Evolutionary conservation across 179 eudicot genomes (phyloP).

Genomic region (Silene noctiflora): DNA sequence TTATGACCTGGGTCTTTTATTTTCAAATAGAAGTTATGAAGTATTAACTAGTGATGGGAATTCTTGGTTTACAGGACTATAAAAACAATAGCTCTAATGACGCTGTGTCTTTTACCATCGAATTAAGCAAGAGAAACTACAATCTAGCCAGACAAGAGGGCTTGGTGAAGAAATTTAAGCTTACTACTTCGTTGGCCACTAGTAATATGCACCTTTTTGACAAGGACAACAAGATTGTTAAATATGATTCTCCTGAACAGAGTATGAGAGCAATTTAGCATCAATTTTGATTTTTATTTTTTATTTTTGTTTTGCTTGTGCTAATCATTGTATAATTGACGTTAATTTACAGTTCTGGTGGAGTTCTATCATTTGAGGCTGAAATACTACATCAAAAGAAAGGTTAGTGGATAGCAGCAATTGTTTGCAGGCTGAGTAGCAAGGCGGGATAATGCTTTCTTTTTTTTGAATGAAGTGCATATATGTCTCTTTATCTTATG

Average conservation of each 20-base stretch:
- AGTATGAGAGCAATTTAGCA: conserved; percentile 39
- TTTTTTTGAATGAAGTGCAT: too few species aligned
- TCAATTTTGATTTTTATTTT: not conserved
- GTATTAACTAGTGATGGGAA: not conserved
- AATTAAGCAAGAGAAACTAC: conserved; percentile 46
- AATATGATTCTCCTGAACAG: conserved; percentile 74
- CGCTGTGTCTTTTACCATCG: conserved; percentile 44
- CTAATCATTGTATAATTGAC: not conserved
- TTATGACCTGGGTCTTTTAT: not conserved
- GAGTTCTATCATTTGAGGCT: conserved; percentile 65
- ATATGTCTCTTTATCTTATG: not conserved
- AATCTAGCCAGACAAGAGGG: conserved; percentile 68
- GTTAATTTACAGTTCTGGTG: conserved; percentile 64
- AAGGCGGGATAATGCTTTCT: too few species aligned
- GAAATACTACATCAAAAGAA: conserved; percentile 60
- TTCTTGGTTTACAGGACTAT: conserved; percentile 40
- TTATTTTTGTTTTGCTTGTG: not conserved
- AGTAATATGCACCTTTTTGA: conserved; percentile 95
- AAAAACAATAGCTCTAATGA: conserved; percentile 47
- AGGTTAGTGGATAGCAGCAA: conserved; percentile 37
- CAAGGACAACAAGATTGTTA: conserved; percentile 67
- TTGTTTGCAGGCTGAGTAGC: too few species aligned
- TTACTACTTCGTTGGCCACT: conserved; percentile 66
- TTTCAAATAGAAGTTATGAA: not conserved
- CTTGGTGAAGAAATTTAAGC: conserved; percentile 78